Evolutionary conservation across 2,329 filamentous ascomycete genomes (phyloP).

Genomic region (Colletotrichum lentis): DNA sequence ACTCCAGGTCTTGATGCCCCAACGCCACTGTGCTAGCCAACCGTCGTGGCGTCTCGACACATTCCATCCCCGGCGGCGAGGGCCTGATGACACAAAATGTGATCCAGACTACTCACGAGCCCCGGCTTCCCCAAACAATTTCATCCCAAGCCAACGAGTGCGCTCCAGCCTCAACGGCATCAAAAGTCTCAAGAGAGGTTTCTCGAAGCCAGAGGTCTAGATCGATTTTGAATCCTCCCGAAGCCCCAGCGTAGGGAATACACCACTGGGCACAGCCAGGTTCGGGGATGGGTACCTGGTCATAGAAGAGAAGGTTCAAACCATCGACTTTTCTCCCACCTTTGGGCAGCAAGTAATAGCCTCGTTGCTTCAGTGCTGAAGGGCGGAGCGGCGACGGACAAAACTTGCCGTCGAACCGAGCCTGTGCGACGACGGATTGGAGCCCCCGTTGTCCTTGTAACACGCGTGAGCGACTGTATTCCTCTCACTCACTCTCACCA

Average conservation of each 20-base stretch:
- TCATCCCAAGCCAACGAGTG: constrained; percentile 19
- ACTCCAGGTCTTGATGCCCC: background rate
- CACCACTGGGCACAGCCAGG: background rate
- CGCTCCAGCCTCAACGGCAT: constrained; percentile 23
- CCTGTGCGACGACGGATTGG: constrained; percentile 19
- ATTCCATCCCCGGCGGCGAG: constrained; percentile 1
- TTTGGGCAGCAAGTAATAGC: constrained; percentile 21
- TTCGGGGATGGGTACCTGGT: background rate
- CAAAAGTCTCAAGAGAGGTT: constrained; percentile 10
- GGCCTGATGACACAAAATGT: background rate
- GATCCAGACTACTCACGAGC: constrained; percentile 34
- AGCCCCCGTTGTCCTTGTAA: background rate
- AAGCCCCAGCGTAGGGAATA: background rate
- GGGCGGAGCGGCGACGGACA: constrained; percentile 26
- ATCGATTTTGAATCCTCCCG: constrained; percentile 5
- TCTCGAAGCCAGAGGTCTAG: constrained; percentile 16
- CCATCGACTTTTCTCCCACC: background rate
- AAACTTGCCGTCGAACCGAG: constrained; percentile 4
- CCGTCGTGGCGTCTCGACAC: constrained; percentile 9
- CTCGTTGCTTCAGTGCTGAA: constrained; percentile 3
- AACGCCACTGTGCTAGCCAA: constrained; percentile 18
- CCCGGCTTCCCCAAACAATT: constrained; percentile 11
- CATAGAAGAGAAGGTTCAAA: constrained; percentile 5
- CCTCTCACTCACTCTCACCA: constrained; percentile 12
- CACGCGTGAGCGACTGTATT: background rate